Conservation (phyloP, 73 alveolate genomes). For the Breviolum minutum region DNA sequence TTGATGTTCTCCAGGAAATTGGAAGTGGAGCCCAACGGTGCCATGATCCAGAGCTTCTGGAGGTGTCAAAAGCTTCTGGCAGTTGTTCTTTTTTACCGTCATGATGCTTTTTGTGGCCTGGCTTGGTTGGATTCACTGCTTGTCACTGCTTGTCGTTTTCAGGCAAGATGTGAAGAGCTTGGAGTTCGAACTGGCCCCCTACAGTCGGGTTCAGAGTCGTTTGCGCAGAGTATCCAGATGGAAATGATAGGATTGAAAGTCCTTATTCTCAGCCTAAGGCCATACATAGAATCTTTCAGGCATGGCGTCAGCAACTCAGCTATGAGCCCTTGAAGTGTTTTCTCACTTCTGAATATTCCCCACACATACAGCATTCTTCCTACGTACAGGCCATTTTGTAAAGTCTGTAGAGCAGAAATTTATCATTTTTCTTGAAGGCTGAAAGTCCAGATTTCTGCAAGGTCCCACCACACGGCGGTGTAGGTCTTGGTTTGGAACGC, state of each 20-base stretch:
- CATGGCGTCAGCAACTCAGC: conserved; percentile 96
- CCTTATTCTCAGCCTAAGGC: conserved; percentile 96
- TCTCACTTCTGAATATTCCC: no score
- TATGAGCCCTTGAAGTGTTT: background rate
- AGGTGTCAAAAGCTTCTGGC: conserved; percentile 15
- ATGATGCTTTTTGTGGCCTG: background rate
- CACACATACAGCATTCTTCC: no score
- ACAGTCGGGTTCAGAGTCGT: background rate
- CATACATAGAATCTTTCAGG: conserved; percentile 98
- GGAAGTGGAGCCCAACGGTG: conserved; percentile 99
- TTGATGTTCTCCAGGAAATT: conserved; percentile 97
- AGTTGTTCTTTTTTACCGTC: background rate
- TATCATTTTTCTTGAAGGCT: background rate
- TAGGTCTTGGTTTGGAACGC: conserved; percentile 99
- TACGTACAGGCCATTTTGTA: background rate
- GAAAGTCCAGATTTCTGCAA: background rate
- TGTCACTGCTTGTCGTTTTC: background rate
- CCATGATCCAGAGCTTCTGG: conserved; percentile 97
- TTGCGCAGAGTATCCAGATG: background rate
- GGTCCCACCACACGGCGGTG: conserved; percentile 99
- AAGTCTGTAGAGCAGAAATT: background rate
- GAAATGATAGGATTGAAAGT: background rate
- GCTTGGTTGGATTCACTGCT: background rate
- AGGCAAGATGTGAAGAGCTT: conserved; percentile 67
- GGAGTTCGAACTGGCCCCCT: conserved; percentile 57